Evolutionary conservation across 257 asterid species (phyloP).

Genomic region (Buddleja alternifolia): DNA sequence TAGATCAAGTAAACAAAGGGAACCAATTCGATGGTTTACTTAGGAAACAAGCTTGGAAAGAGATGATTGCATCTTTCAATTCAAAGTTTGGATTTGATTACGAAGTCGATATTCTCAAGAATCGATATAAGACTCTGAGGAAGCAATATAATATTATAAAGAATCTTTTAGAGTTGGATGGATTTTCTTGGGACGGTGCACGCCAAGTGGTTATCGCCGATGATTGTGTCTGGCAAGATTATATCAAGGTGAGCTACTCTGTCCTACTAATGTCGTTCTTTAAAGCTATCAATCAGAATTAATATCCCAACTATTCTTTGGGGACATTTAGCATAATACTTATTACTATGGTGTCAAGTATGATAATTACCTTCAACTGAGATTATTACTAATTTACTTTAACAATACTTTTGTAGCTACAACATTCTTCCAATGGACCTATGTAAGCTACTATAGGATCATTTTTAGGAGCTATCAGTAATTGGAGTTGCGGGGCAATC

Average conservation of each 20-base stretch:
- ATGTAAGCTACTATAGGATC: no score
- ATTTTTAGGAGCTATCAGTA: no score
- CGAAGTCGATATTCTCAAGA: constrained; percentile 39
- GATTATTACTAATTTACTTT: no score
- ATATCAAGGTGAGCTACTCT: constrained; percentile 37
- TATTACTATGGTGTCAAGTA: neutral
- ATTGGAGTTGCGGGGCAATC: no score
- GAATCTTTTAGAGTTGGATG: constrained; percentile 43
- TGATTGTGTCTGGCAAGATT: constrained; percentile 42
- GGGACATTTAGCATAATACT: neutral
- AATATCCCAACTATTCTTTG: neutral
- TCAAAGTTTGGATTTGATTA: constrained; percentile 34
- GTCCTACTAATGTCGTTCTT: neutral
- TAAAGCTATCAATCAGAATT: neutral
- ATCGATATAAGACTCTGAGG: constrained; percentile 42
- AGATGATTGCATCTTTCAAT: constrained; percentile 37
- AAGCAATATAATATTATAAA: constrained; percentile 37
- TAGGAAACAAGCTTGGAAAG: constrained; percentile 43
- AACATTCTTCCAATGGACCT: no score
- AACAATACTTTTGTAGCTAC: no score
- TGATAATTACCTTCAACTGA: neutral
- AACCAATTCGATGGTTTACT: constrained; percentile 41
- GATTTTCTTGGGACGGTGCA: constrained; percentile 48
- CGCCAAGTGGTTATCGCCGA: constrained; percentile 45
- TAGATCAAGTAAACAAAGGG: constrained; percentile 42